Base-by-base conservation (phyloP, 345 rosid genomes). In the Isatis tinctoria region DNA sequence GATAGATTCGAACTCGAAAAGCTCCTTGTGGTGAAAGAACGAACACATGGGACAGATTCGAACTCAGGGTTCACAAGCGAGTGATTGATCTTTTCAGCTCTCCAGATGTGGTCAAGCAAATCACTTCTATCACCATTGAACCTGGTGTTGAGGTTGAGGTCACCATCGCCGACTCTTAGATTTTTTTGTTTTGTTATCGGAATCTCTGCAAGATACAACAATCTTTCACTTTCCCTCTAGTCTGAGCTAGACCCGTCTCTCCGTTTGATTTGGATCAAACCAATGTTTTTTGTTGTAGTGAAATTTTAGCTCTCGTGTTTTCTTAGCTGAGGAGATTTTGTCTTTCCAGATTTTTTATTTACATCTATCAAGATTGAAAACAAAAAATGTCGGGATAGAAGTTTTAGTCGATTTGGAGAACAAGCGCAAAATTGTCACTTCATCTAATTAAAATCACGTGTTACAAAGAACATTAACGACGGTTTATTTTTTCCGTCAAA, bases 111-210 rank as follows among this genome's bases (percentile, higher is more conserved):
- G 89, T 88, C 20, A 88, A 88, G 82, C 93, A 88, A 66, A 85
- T 88, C 63, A 85, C 87, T 18, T 85, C 90, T 18, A 88, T 85
- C 35, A 85, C 91, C 13, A 81, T 85, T 49, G 91, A 88, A 52
- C 85, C 87, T 45, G 93, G 89, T 69, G 91, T 88, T 10, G 83
- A 85, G 63, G 86, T 86, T 1, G 93, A 88, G 59, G 93, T 86
- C 59, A 85, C 85, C 22, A 82, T 83, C 41, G 87, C 87, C 6
- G 89, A 79, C 62, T 77, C 81, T 3, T 78, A 78, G 60, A 64
- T 2, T 36, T 59, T 10, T 20, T 17, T 20, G 4, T 14, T 2
- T 40, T n/a, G n/a, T 8, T 11, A 4, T 14, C 9, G 24, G 3
- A 20, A 10, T 48, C 20, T 30, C 35, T 41, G 65, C 27, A 52